These are phyloP conservation scores for Diutina scorzettiae DNA, from an alignment of 1,139 yeast species.

Conservation along the genomic window DNA sequence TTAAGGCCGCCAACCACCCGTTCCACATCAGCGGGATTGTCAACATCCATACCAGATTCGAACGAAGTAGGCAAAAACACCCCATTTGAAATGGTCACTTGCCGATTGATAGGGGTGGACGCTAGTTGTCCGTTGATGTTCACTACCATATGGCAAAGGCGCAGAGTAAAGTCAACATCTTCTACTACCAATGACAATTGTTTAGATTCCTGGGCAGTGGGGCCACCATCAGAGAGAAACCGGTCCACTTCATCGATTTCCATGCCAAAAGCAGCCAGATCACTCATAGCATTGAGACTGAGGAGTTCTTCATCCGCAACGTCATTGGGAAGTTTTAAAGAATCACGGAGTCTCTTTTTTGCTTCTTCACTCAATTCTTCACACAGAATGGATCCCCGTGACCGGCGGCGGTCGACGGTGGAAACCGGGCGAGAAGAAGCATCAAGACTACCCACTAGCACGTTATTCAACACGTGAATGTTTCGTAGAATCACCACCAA, in stretches of 20 bases:
- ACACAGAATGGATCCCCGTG: neutral
- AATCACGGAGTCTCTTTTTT: conserved; percentile 20
- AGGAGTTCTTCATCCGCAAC: conserved; percentile 30
- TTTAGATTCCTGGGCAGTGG: neutral
- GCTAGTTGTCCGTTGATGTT: neutral
- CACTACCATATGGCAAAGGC: neutral
- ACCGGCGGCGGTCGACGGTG: neutral
- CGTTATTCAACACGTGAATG: conserved; percentile 18
- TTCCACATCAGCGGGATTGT: neutral
- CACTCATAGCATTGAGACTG: conserved; percentile 22
- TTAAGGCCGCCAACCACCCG: neutral
- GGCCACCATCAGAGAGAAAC: neutral
- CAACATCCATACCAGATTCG: conserved; percentile 2
- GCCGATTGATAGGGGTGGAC: neutral
- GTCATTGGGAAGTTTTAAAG: conserved; percentile 25
- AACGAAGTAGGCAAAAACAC: neutral
- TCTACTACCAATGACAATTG: neutral
- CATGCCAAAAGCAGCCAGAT: conserved; percentile 11
- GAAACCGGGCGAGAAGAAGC: neutral
- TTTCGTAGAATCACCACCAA: conserved; percentile 22
- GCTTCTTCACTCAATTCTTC: conserved; percentile 4
- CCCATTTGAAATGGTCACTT: neutral
- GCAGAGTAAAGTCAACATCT: neutral
- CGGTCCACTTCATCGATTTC: conserved; percentile 4
- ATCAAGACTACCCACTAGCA: conserved; percentile 8